Percentiles rank a stretch among this genome's conserved stretches.
Evolutionary conservation across 129 eudicot genomes (phyloP).

Genomic region (Daucus carota): DH1_v3.0 NC_030381.2:3403501-3404000

Average conservation of each 20-base stretch:
- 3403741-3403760: constrained; percentile 17
- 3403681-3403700: constrained; percentile 19
- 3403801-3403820: neutral
- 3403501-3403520: neutral
- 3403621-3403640: constrained; percentile 21
- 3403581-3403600: constrained; percentile 23
- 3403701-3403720: constrained; percentile 72
- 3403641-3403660: constrained; percentile 31
- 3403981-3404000: constrained; percentile 77
- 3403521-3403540: constrained; percentile 53
- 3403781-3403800: constrained; percentile 15
- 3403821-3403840: constrained; percentile 30
- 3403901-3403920: neutral
- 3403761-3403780: constrained; percentile 17
- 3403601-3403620: constrained; percentile 41
- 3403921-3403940: constrained; percentile 3
- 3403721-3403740: constrained; percentile 62
- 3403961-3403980: constrained; percentile 23
- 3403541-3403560: constrained; percentile 57
- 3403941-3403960: constrained; percentile 7
- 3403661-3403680: constrained; percentile 1
- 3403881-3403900: neutral
- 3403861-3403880: no score
- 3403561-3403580: constrained; percentile 18
- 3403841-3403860: constrained; percentile 37